Percentiles rank a stretch among this genome's conserved stretches.
Evolutionary conservation across 805 yeast species (phyloP).

Genomic region (Metschnikowia koreensis): DNA sequence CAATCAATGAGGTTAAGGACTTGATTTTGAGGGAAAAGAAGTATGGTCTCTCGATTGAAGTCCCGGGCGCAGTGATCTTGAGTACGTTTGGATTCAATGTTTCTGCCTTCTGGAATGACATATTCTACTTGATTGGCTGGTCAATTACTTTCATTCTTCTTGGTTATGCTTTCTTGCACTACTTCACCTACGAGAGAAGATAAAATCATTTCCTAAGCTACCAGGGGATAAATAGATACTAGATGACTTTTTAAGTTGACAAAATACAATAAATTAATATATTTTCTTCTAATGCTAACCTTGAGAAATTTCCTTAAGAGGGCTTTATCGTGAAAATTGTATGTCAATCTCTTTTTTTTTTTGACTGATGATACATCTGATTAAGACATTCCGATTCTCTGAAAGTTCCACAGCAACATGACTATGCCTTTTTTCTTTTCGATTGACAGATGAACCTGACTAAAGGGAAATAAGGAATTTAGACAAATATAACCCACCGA

Average conservation of each 20-base stretch:
- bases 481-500: no score
- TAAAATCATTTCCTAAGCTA: conserved; percentile 22
- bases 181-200: conserved; percentile 72
- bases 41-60: conserved; percentile 90
- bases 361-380: no score
- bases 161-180: conserved; percentile 76
- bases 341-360: neutral
- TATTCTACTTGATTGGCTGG: conserved; percentile 56
- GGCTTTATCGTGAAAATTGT: no score
- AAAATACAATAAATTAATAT: no score
- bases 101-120: conserved; percentile 68
- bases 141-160: conserved; percentile 54
- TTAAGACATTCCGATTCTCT: no score
- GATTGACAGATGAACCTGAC: no score
- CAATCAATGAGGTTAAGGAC: conserved; percentile 89
- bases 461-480: no score
- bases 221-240: neutral
- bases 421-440: no score
- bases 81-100: conserved; percentile 94
- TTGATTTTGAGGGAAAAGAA: conserved; percentile 82
- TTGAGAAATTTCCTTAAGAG: no score
- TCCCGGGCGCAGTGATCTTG: conserved; percentile 95
- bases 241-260: neutral
- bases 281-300: no score
- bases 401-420: no score